Evolutionary conservation across 148 eudicot genomes (phyloP).

Genomic region (Camellia sinensis): DNA sequence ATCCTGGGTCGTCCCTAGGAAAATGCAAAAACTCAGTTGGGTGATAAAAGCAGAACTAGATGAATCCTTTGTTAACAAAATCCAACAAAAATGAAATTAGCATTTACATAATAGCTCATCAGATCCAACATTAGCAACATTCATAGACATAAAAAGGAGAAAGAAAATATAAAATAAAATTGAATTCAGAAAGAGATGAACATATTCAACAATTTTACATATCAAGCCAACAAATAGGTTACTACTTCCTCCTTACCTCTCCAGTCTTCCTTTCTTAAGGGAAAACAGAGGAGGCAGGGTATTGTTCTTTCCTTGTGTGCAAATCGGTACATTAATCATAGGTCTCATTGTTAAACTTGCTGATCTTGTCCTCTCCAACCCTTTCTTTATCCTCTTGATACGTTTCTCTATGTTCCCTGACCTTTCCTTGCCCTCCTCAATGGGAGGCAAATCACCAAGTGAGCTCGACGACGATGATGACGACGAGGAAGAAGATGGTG

Average conservation of each 20-base stretch:
- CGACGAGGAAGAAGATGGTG: slow-evolving; percentile 57
- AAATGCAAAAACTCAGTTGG: neutral
- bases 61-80: slow-evolving; percentile 6
- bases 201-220: slow-evolving; percentile 8
- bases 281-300: slow-evolving; percentile 64
- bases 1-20: neutral
- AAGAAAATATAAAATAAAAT: neutral
- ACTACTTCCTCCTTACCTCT: slow-evolving; percentile 28
- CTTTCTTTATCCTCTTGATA: slow-evolving; percentile 62
- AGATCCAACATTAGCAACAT: slow-evolving; percentile 11
- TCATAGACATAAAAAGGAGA: slow-evolving; percentile 5
- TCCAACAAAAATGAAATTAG: slow-evolving; percentile 8
- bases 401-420: slow-evolving; percentile 42
- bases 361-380: slow-evolving; percentile 80
- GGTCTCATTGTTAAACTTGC: slow-evolving; percentile 73
- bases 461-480: slow-evolving; percentile 39
- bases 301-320: slow-evolving; percentile 43
- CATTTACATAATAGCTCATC: slow-evolving; percentile 18
- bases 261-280: slow-evolving; percentile 47
- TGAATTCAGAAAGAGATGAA: neutral
- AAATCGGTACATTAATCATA: slow-evolving; percentile 74
- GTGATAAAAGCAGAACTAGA: neutral
- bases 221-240: neutral
- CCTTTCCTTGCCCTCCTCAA: slow-evolving; percentile 54
- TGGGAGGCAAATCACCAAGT: slow-evolving; percentile 40